Percentiles rank a stretch among this genome's conserved stretches.
Evolutionary conservation across 768 basidiomycete species (phyloP).

Genomic region (Hygrophorus pudorinus): DNA sequence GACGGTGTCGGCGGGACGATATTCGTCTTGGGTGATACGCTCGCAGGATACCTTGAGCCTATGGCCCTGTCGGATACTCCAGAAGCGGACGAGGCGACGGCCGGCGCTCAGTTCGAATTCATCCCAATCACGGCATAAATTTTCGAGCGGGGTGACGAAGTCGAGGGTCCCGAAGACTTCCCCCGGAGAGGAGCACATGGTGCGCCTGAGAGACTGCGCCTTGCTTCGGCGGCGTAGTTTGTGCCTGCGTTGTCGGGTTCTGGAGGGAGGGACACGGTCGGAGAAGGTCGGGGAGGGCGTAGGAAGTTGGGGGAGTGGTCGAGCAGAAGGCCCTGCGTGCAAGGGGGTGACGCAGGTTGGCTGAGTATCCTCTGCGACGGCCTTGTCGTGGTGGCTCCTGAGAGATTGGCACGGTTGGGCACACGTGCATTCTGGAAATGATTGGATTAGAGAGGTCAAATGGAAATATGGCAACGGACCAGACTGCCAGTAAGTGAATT

Average conservation of each 20-base stretch:
- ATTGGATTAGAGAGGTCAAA: constrained; percentile 7
- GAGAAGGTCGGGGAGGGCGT: constrained; percentile 30
- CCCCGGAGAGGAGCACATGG: constrained; percentile 22
- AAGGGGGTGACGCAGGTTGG: constrained; percentile 26
- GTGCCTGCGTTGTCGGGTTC: neutral
- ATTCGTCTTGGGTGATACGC: constrained; percentile 63
- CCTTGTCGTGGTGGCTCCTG: constrained; percentile 9
- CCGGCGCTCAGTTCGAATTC: constrained; percentile 56
- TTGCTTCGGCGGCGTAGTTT: constrained; percentile 33
- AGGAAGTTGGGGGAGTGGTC: constrained; percentile 15
- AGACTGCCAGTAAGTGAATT: constrained; percentile 53
- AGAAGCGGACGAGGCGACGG: constrained; percentile 82
- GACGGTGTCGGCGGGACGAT: constrained; percentile 64
- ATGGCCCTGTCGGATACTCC: constrained; percentile 66
- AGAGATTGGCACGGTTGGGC: constrained; percentile 9
- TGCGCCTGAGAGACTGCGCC: constrained; percentile 31
- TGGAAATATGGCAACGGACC: too few species aligned
- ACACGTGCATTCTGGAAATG: neutral
- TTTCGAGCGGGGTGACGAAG: constrained; percentile 45
- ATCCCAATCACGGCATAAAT: constrained; percentile 49
- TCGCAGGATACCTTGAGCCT: constrained; percentile 74
- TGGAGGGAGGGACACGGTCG: constrained; percentile 27
- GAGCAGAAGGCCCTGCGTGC: constrained; percentile 15
- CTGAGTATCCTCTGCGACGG: constrained; percentile 11
- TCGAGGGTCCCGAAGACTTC: constrained; percentile 47